phyloP scores from a whole-genome alignment of 2,329 filamentous ascomycete genomes.

The Nemania sp. region DNA sequence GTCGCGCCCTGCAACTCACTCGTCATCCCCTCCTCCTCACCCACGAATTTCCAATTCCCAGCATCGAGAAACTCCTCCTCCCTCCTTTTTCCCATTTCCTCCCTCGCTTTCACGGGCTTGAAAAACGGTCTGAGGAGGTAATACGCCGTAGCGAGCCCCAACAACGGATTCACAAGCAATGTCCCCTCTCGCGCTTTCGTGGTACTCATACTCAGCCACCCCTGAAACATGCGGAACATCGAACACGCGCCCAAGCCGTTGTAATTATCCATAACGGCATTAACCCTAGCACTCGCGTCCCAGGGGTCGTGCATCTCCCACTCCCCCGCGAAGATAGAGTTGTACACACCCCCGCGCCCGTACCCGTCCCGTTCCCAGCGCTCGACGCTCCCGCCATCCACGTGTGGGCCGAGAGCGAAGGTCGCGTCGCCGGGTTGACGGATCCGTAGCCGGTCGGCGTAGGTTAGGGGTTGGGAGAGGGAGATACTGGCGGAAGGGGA shows the following conservation, averaged over 20 bases:
- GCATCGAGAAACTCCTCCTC: constrained; percentile 52
- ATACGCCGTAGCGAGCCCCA: constrained; percentile 77
- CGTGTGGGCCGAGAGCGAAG: constrained; percentile 73
- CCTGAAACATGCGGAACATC: constrained; percentile 88
- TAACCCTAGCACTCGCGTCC: constrained; percentile 71
- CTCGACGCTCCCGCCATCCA: constrained; percentile 75
- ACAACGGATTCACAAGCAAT: constrained; percentile 77
- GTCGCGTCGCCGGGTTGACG: constrained; percentile 69
- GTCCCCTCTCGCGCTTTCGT: constrained; percentile 77
- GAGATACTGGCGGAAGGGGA: constrained; percentile 53
- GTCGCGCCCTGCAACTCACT: constrained; percentile 69
- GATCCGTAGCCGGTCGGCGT: constrained; percentile 74
- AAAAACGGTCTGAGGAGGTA: constrained; percentile 86
- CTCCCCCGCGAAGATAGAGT: constrained; percentile 68
- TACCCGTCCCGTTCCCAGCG: constrained; percentile 75
- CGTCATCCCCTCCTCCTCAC: constrained; percentile 46
- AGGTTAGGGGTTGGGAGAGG: constrained; percentile 60
- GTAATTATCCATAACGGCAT: constrained; percentile 74
- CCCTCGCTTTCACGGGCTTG: constrained; percentile 48
- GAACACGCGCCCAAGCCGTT: constrained; percentile 79
- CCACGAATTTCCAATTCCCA: constrained; percentile 64
- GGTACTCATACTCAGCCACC: constrained; percentile 81
- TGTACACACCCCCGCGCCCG: constrained; percentile 69
- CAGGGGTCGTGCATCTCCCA: constrained; percentile 87
- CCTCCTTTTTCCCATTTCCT: constrained; percentile 44